Conservation (phyloP, 768 basidiomycete species). For the Kwoniella bestiolae region DNA sequence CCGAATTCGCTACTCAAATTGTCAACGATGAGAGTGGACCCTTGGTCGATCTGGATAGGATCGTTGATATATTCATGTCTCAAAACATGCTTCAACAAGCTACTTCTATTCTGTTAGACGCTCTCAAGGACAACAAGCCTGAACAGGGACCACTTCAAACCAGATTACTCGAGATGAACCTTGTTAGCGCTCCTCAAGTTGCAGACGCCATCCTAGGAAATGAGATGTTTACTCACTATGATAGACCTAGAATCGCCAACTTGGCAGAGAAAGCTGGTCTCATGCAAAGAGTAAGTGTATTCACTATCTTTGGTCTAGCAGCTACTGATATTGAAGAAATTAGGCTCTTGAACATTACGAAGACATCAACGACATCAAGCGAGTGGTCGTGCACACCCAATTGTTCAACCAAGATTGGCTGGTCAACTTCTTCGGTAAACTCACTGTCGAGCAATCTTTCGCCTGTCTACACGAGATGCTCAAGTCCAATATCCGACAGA, state of each 20-base stretch:
- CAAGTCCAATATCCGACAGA: constrained; percentile 93
- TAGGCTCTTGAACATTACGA: constrained; percentile 98
- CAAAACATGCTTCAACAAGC: constrained; percentile 99
- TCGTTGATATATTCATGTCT: constrained; percentile 98
- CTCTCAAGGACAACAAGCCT: constrained; percentile 95
- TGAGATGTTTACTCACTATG: constrained; percentile 97
- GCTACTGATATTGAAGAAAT: constrained; percentile 55
- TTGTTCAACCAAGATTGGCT: constrained; percentile 90
- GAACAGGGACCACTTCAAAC: constrained; percentile 97
- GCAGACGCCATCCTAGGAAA: constrained; percentile 98
- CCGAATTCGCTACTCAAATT: constrained; percentile 93
- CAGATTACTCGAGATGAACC: constrained; percentile 95
- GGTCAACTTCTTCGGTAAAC: constrained; percentile 91
- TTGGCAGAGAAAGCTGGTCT: constrained; percentile 98
- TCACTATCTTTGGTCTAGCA: constrained; percentile 7
- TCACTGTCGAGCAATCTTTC: constrained; percentile 97
- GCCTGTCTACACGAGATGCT: constrained; percentile 97
- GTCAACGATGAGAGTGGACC: constrained; percentile 92
- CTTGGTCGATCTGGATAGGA: constrained; percentile 89
- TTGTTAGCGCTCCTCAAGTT: constrained; percentile 95
- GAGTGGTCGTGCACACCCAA: constrained; percentile 89
- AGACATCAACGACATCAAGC: constrained; percentile 97
- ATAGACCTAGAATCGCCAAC: constrained; percentile 94
- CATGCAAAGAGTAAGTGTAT: constrained; percentile 76
- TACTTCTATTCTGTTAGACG: constrained; percentile 95